Percentiles rank a stretch among this genome's conserved stretches.
Evolutionary conservation across 495 filamentous ascomycete genomes (phyloP).

Genomic region (Hyaloscypha finlandica): DNA sequence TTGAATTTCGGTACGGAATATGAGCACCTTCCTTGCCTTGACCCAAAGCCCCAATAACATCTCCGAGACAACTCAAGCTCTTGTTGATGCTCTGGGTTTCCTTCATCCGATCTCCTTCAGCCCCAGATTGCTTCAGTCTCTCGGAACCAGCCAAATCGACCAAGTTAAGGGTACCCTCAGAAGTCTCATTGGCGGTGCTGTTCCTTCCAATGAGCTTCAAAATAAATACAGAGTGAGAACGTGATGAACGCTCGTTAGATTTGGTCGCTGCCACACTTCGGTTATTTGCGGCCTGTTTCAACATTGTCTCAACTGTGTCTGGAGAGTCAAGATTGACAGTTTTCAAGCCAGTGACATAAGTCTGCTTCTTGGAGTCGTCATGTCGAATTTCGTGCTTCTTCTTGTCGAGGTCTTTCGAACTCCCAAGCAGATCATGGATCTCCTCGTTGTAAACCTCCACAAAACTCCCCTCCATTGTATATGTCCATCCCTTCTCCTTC

Average conservation of each 20-base stretch:
- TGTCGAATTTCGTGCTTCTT: slow-evolving; percentile 93
- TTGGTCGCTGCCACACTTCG: slow-evolving; percentile 93
- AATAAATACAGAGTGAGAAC: slow-evolving; percentile 96
- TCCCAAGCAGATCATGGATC: slow-evolving; percentile 87
- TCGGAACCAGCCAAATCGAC: slow-evolving; percentile 96
- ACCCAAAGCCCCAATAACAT: slow-evolving; percentile 90
- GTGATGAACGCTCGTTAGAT: slow-evolving; percentile 90
- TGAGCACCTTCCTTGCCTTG: slow-evolving; percentile 83
- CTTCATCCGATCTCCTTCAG: slow-evolving; percentile 80
- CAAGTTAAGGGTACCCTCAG: slow-evolving; percentile 92
- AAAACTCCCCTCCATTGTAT: slow-evolving; percentile 92
- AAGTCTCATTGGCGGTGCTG: slow-evolving; percentile 75
- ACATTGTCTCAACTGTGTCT: slow-evolving; percentile 74
- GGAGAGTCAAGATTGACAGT: slow-evolving; percentile 77
- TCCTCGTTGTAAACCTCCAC: slow-evolving; percentile 99
- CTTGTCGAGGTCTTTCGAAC: slow-evolving; percentile 72
- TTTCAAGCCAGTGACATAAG: slow-evolving; percentile 80
- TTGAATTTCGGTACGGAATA: slow-evolving; percentile 93
- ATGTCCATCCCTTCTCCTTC: slow-evolving; percentile 90
- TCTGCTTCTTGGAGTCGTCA: slow-evolving; percentile 77
- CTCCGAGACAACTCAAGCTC: slow-evolving; percentile 86
- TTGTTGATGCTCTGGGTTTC: slow-evolving; percentile 99
- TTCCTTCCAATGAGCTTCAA: slow-evolving; percentile 85
- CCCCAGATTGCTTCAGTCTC: slow-evolving; percentile 79
- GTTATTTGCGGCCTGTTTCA: slow-evolving; percentile 77